Evolutionary conservation across 2,329 filamentous ascomycete genomes (phyloP), one percentile per base, ranked within the genome.

Genomic region (Beauveria asiatica): DNA sequence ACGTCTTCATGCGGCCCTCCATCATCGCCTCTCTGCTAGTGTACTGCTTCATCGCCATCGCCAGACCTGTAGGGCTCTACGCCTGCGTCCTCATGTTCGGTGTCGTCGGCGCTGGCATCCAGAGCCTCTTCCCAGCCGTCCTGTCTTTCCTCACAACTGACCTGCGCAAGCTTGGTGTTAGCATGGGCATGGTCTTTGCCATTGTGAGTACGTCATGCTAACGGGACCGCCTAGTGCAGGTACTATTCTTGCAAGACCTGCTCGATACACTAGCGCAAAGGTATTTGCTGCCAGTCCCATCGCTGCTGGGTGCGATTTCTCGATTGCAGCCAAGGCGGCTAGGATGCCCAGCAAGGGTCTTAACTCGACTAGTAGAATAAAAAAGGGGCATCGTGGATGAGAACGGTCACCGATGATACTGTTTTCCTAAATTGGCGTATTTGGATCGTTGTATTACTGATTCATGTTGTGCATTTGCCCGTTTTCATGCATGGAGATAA

Each of bases 11-110:
- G 30, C 78, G 85, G 0, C 70, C 70, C 9, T 72, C 72, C 1
- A 52, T 75, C n/a, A 50, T 69, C 1, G 76, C 78, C 1, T 75
- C 75, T 17, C 52, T 79, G 0, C 70, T 77, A 21, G 67, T 81
- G 19, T 81, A 82, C 61, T 75, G 74, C 64, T 90, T 86, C 86
- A 80, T 82, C 19, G 80, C 76, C 1, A 82, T 90, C 7, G 63
- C 69, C 1, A 72, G 73, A 17, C 69, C 78, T 0, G 53, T 72
- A 0, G 79, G 80, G 0, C 72, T 90, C 30, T 88, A 88, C 67
- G 78, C 74, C 1, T 90, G 87, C 77, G 74, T 81, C 0, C 73
- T 78, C 0, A 74, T 86, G 51, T 89, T 87, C 68, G 88, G 88
- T 2, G 73, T 89, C 39, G 76, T 77, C 0, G 82, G 79, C 0